These are phyloP conservation scores for Senecio squalidus DNA, from an alignment of 140 eudicot species.

Conservation along the genomic window DNA sequence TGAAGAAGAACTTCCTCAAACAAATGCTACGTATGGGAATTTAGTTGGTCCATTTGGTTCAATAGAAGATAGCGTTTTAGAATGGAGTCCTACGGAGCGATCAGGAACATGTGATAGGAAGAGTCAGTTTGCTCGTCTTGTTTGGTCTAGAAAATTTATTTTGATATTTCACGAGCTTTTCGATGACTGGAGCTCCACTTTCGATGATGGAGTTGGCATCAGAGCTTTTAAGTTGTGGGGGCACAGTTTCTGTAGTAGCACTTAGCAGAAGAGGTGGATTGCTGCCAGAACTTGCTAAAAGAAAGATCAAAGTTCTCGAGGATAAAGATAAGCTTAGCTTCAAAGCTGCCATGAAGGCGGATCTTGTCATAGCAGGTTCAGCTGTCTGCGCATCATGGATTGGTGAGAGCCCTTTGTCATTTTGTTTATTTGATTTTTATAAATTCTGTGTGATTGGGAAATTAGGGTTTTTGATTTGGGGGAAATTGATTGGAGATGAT, in stretches of 20 bases:
- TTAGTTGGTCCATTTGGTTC: slow-evolving; percentile 95
- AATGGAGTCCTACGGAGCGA: slow-evolving; percentile 85
- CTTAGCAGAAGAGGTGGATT: slow-evolving; percentile 90
- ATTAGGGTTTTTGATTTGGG: too few relatives aligned
- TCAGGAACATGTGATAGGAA: slow-evolving; percentile 94
- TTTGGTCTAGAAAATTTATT: slow-evolving; percentile 93
- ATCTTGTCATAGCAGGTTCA: slow-evolving; percentile 95
- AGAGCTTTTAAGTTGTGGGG: slow-evolving; percentile 97
- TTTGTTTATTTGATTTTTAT: background rate
- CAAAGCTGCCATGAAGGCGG: slow-evolving; percentile 92
- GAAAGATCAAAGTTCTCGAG: slow-evolving; percentile 77
- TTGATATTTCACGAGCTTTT: slow-evolving; percentile 88
- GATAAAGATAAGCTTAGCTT: slow-evolving; percentile 81
- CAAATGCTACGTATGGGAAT: slow-evolving; percentile 66
- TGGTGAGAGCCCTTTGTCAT: slow-evolving; percentile 43
- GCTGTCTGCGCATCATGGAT: slow-evolving; percentile 98
- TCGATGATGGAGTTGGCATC: slow-evolving; percentile 98
- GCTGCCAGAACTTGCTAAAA: slow-evolving; percentile 77
- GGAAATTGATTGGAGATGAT: too few relatives aligned
- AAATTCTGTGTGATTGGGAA: background rate
- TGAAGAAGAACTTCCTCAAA: slow-evolving; percentile 68
- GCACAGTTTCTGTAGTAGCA: slow-evolving; percentile 79
- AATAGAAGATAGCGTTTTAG: slow-evolving; percentile 64
- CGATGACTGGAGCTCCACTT: slow-evolving; percentile 99
- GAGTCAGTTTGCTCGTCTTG: slow-evolving; percentile 86